These are phyloP conservation scores for Zygosaccharomyces lentus DNA, from an alignment of 805 yeast genomes.

Conservation along the genomic window DNA sequence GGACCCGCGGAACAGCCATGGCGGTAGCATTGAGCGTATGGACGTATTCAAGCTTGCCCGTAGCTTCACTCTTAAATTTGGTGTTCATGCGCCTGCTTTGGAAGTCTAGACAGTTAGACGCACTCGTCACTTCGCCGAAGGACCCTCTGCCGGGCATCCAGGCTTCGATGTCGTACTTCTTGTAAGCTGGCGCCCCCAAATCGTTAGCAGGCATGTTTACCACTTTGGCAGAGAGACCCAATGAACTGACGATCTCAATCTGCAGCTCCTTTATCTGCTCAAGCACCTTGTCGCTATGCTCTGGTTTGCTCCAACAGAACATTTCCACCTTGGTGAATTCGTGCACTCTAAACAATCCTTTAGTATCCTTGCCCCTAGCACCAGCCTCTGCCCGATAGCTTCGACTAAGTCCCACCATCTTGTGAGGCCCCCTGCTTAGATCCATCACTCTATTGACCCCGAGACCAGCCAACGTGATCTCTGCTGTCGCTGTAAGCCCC, in stretches of 20 bases:
- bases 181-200: conserved; percentile 87
- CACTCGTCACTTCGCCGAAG: conserved; percentile 91
- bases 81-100: conserved; percentile 83
- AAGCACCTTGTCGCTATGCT: conserved; percentile 47
- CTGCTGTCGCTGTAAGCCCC: conserved; percentile 91
- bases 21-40: conserved; percentile 95
- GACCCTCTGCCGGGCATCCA: conserved; percentile 96
- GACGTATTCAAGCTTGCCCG: conserved; percentile 43
- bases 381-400: conserved; percentile 97
- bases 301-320: conserved; percentile 62
- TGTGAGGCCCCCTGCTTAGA: conserved; percentile 46
- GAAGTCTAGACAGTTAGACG: conserved; percentile 89
- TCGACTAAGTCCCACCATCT: conserved; percentile 75
- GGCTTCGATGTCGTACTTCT: conserved; percentile 90
- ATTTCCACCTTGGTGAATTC: conserved; percentile 94
- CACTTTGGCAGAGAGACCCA: conserved; percentile 79
- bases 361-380: conserved; percentile 87
- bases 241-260: conserved; percentile 51
- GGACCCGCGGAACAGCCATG: conserved; percentile 87
- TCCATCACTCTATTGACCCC: conserved; percentile 50
- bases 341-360: conserved; percentile 90
- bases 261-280: conserved; percentile 64
- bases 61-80: conserved; percentile 40
- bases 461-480: conserved; percentile 85
- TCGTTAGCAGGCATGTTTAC: conserved; percentile 87